A percentile compares a stretch with the other conserved stretches of the same genome.
These are phyloP conservation scores for Catunica adiposa DNA, from an alignment of 2,329 filamentous ascomycete genomes.

Conservation along the genomic window DNA sequence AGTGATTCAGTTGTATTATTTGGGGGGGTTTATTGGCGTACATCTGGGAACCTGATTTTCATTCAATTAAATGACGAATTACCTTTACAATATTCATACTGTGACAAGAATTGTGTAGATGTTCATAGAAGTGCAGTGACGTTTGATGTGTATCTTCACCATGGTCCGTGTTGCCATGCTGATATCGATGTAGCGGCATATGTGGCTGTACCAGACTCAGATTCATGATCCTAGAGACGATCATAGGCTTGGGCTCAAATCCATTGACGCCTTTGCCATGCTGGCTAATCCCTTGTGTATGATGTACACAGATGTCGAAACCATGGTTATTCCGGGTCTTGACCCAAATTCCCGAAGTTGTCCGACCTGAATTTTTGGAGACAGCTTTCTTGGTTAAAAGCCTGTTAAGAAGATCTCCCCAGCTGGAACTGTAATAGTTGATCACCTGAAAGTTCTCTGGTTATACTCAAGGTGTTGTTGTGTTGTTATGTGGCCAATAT, in stretches of 20 bases:
- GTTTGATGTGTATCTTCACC: neutral
- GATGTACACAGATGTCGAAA: neutral
- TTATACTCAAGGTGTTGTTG: neutral
- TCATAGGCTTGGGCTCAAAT: neutral
- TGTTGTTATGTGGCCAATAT: neutral
- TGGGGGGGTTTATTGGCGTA: neutral
- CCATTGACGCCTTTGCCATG: neutral
- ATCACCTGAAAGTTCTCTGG: neutral
- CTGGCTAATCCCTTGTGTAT: neutral
- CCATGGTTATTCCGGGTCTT: neutral
- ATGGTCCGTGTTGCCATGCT: neutral
- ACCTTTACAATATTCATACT: constrained; percentile 1
- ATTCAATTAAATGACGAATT: constrained; percentile 14
- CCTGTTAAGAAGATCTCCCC: no score
- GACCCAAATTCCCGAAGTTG: no score
- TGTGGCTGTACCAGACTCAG: neutral
- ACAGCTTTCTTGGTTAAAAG: no score
- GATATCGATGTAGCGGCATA: neutral
- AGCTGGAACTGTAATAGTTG: no score
- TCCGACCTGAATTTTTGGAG: no score
- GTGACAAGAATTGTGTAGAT: neutral
- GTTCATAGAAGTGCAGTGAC: neutral
- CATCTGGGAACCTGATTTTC: constrained; percentile 7
- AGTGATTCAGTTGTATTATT: neutral
- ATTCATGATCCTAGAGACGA: neutral